These are phyloP conservation scores for Aspergillus sp. DNA, from an alignment of 2,329 filamentous ascomycete species.

Conservation along the genomic window DNA sequence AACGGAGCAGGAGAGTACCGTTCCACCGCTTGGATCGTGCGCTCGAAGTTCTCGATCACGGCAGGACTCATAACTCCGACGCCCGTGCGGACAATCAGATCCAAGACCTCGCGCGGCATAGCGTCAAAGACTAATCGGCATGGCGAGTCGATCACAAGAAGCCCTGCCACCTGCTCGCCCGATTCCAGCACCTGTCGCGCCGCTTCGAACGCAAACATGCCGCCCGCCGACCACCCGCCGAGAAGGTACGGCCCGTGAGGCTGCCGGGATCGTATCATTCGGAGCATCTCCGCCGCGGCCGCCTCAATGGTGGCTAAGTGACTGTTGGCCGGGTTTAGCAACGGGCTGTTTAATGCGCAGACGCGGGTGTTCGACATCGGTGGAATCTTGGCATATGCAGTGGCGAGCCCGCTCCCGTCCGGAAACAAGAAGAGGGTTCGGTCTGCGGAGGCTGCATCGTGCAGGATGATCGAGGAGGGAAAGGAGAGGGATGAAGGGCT, in stretches of 20 bases:
- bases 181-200: conserved; percentile 55
- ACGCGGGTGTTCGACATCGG: conserved; percentile 49
- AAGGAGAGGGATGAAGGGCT: background rate
- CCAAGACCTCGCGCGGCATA: background rate
- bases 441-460: background rate
- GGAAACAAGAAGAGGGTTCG: conserved; percentile 46
- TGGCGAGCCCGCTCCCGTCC: conserved; percentile 49
- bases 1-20: background rate
- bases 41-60: background rate
- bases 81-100: background rate
- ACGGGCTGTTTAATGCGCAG: conserved; percentile 52
- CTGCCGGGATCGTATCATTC: conserved; percentile 27
- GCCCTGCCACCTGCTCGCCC: conserved; percentile 53
- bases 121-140: conserved; percentile 38
- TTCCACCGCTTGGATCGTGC: background rate
- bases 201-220: conserved; percentile 65
- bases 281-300: conserved; percentile 25
- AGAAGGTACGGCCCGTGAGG: conserved; percentile 56
- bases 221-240: conserved; percentile 68
- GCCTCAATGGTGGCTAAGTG: background rate
- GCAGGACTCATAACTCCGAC: background rate
- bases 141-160: conserved; percentile 65
- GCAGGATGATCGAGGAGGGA: background rate
- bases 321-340: background rate
- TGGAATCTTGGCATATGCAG: conserved; percentile 41